Evolutionary conservation across 2,329 filamentous ascomycete genomes (phyloP), one percentile per base, ranked within the genome.

Genomic region (Sporothrix dimorphospora): DNA sequence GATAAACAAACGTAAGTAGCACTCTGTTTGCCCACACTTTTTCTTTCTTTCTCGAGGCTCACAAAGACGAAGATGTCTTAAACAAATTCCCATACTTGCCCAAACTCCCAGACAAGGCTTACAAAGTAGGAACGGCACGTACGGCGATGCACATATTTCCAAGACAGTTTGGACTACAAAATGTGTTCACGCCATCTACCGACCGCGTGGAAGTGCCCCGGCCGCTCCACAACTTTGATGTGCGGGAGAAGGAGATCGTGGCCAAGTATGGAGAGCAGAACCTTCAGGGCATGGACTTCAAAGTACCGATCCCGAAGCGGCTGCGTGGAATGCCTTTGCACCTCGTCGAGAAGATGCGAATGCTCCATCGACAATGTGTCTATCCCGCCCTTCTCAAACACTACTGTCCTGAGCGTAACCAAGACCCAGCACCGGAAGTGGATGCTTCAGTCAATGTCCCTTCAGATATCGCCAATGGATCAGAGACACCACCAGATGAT

Each of bases 111-210:
- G 1, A 78, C 81, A n/a, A 87, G 71, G 66, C 71, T 53, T 53
- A 87, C 76, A 77, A 83, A 1, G 78, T 81, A 14, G 87, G 91
- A 74, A 92, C 90, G 0, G 78, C 89, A 12, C 92, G 92, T 76
- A 81, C 97, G 24, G 89, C 97, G 87, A 96, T 95, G 84, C 95
- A 98, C 80, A 90, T 99, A 1, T 99, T 99, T 76, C 96, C 96
- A 42, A 87, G 91, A 12, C 94, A 98, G 78, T 98, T 97, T 78
- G 89, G 89, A 16, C 83, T 99, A 3, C 94, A 97, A 78, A 99
- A 98, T 80, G 94, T 92, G n/a, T 98, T 98, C 79, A 94, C 90
- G 0, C 92, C 90, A 5, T 82, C 83, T 3, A 85, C 91, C 19
- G 87, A 96, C 78, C 79, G 78, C 27, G 86, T 82, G 66, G 88